These are phyloP conservation scores for Klebsormidium nitens DNA, from an alignment of 139 green algal genomes.

Conservation along the genomic window DNA sequence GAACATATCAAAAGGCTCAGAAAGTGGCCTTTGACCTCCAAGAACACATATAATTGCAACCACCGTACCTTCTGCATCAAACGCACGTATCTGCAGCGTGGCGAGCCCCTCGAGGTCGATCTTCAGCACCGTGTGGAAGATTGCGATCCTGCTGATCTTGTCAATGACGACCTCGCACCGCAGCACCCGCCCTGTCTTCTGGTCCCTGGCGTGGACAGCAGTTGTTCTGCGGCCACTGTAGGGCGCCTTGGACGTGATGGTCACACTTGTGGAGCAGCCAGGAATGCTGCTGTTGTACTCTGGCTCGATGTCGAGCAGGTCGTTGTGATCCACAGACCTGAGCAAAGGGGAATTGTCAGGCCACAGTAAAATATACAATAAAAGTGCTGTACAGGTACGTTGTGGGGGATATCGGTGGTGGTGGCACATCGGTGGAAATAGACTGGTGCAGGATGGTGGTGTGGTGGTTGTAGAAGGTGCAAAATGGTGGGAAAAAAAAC, in stretches of 20 bases:
- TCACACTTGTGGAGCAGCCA: conserved; percentile 10
- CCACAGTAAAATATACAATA: not conserved
- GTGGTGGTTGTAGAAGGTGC: not conserved
- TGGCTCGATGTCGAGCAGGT: conserved; percentile 24
- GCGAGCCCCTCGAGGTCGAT: conserved; percentile 18
- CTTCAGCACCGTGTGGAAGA: conserved; percentile 20
- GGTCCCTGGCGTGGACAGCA: conserved; percentile 17
- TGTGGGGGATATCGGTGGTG: not conserved
- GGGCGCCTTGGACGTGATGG: conserved; percentile 25
- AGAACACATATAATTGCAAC: too few species aligned
- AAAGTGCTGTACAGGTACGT: not conserved
- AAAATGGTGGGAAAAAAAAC: too few species aligned
- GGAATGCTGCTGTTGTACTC: not conserved
- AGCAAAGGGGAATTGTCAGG: not conserved
- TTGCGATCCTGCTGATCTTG: conserved; percentile 4
- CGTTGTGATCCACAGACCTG: conserved; percentile 22
- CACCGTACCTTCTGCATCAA: conserved; percentile 22
- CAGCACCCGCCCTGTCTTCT: conserved; percentile 6
- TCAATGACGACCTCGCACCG: conserved; percentile 32
- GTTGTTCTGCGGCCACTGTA: conserved; percentile 22
- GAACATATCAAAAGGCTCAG: too few species aligned
- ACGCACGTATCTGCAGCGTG: conserved; percentile 12
- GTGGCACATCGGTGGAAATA: not conserved
- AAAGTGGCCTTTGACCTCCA: too few species aligned
- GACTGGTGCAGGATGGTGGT: not conserved